Conservation (phyloP, 345 rosid species). For the Anastatica hierochuntica region DNA sequence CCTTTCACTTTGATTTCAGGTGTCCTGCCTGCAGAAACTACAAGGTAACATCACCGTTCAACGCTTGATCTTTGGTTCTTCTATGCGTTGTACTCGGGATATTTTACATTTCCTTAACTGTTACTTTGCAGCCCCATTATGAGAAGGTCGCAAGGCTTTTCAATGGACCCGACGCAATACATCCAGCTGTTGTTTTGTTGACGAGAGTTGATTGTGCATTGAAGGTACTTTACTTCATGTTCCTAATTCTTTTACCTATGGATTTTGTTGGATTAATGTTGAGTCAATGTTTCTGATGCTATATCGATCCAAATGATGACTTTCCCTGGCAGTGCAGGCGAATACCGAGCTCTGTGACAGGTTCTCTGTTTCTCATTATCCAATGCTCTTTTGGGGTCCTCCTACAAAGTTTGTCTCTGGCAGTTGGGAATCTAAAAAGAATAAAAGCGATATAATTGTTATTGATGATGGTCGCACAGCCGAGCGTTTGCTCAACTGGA, state of each 20-base stretch:
- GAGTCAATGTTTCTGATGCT: conserved; percentile 15
- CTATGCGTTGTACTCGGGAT: neutral
- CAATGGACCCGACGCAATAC: conserved; percentile 86
- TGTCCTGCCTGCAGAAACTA: conserved; percentile 99
- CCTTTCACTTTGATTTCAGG: conserved; percentile 38
- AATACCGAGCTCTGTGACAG: conserved; percentile 79
- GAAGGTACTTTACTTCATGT: conserved; percentile 40
- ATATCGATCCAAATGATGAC: too few species aligned
- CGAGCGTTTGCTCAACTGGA: conserved; percentile 80
- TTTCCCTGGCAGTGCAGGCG: conserved; percentile 88
- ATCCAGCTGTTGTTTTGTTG: conserved; percentile 84
- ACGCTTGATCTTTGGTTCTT: neutral
- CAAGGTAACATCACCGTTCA: conserved; percentile 45
- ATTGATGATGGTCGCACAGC: conserved; percentile 81
- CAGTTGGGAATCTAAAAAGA: conserved; percentile 48
- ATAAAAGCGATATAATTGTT: conserved; percentile 40
- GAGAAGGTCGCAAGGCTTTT: conserved; percentile 95
- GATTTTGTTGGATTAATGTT: neutral
- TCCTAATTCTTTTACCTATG: neutral
- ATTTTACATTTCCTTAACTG: conserved; percentile 16
- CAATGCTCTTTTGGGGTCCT: conserved; percentile 90
- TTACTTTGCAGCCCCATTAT: conserved; percentile 69
- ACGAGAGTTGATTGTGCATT: conserved; percentile 88
- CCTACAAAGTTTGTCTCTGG: conserved; percentile 59
- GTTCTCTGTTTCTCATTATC: conserved; percentile 75